Conservation (phyloP, 2,329 filamentous ascomycete genomes). For the Didymellaceae sp. region DNA sequence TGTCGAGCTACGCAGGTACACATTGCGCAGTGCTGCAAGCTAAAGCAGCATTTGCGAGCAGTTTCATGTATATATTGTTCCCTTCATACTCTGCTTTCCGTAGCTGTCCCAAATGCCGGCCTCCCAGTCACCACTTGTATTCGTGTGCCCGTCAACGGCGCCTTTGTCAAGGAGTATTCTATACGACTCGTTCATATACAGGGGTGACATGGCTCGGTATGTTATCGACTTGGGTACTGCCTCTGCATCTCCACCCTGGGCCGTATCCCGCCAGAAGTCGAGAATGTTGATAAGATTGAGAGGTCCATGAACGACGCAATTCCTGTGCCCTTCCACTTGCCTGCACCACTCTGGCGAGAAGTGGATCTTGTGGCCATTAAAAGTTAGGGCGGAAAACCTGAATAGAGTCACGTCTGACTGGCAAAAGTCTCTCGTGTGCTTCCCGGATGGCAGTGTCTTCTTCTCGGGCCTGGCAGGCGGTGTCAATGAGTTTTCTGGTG, state of each 20-base stretch:
- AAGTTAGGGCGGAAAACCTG: conserved; percentile 88
- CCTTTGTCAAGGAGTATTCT: conserved; percentile 32
- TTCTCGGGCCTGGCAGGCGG: conserved; percentile 24
- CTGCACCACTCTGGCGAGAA: conserved; percentile 75
- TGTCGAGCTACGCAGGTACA: too few relatives aligned
- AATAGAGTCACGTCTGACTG: conserved; percentile 79
- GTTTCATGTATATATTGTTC: conserved; percentile 31
- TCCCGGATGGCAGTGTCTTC: conserved; percentile 27
- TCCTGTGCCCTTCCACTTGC: conserved; percentile 74
- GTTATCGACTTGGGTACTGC: conserved; percentile 35
- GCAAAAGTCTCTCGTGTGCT: conserved; percentile 59
- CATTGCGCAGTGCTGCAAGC: too few relatives aligned
- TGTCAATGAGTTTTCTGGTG: conserved; percentile 46
- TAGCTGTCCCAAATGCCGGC: conserved; percentile 43
- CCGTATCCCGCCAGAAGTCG: conserved; percentile 43
- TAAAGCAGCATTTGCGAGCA: background rate
- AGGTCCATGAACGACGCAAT: conserved; percentile 85
- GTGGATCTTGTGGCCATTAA: conserved; percentile 93
- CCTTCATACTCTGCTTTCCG: conserved; percentile 43
- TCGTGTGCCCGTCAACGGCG: background rate
- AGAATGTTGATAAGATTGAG: conserved; percentile 66
- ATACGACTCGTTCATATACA: conserved; percentile 43
- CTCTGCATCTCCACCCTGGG: conserved; percentile 18
- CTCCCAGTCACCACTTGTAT: conserved; percentile 23
- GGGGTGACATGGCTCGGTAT: conserved; percentile 42